Evolutionary conservation across 2,329 filamentous ascomycete genomes (phyloP).

Genomic region (Purpureocillium lavendulum): DNA sequence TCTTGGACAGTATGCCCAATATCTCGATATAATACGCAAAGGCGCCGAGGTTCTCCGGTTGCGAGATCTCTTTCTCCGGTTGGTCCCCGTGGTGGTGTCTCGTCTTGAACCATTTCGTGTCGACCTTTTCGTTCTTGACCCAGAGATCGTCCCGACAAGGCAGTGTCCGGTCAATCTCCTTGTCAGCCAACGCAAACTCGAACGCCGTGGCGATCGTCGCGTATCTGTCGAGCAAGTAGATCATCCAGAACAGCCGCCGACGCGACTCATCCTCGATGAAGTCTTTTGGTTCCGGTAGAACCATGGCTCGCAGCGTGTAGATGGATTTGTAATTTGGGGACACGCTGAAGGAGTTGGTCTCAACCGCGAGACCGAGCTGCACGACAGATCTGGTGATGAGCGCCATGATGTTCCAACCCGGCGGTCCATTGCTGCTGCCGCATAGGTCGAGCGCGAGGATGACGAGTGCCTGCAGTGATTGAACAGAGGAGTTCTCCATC

Average conservation of each 20-base stretch:
- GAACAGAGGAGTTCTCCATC: conserved; percentile 83
- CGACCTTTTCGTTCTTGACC: conserved; percentile 73
- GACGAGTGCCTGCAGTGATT: conserved; percentile 77
- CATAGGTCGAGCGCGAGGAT: conserved; percentile 80
- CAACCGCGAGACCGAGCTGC: conserved; percentile 76
- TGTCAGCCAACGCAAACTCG: conserved; percentile 82
- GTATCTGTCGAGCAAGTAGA: conserved; percentile 83
- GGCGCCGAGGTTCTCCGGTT: conserved; percentile 73
- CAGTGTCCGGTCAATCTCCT: conserved; percentile 78
- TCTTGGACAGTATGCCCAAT: conserved; percentile 75
- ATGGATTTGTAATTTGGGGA: conserved; percentile 77
- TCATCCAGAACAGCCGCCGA: conserved; percentile 85
- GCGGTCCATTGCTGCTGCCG: conserved; percentile 80
- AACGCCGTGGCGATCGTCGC: conserved; percentile 87
- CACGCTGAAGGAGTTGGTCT: conserved; percentile 70
- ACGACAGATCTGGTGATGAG: conserved; percentile 84
- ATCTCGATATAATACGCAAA: conserved; percentile 91
- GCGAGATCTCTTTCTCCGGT: conserved; percentile 55
- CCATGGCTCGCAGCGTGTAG: conserved; percentile 78
- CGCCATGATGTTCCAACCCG: conserved; percentile 86
- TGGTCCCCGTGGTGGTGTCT: conserved; percentile 32
- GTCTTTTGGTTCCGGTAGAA: conserved; percentile 71
- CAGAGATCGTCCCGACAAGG: conserved; percentile 85
- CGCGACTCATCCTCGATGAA: conserved; percentile 88
- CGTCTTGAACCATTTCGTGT: conserved; percentile 72